Conservation (phyloP, 805 yeast genomes). For the Kluyveromyces siamensis region DNA sequence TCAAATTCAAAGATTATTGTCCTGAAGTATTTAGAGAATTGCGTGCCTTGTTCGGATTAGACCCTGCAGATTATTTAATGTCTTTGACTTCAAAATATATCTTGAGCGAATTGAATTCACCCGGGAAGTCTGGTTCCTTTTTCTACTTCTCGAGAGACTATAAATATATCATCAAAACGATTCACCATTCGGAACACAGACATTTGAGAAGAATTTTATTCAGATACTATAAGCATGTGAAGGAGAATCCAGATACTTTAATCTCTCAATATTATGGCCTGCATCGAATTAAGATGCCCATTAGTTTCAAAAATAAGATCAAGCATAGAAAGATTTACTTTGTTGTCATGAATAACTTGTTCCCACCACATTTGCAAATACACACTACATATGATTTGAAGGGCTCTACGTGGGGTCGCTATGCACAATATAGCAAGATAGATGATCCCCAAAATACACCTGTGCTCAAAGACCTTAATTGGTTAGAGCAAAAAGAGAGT, state of each 20-base stretch:
- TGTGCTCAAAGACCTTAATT: slow-evolving; percentile 81
- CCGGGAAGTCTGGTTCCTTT: slow-evolving; percentile 95
- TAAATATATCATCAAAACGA: slow-evolving; percentile 90
- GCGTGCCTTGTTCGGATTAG: slow-evolving; percentile 71
- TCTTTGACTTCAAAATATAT: slow-evolving; percentile 90
- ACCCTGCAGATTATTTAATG: slow-evolving; percentile 91
- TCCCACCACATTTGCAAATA: slow-evolving; percentile 86
- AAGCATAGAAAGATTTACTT: slow-evolving; percentile 74
- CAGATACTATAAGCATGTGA: slow-evolving; percentile 74
- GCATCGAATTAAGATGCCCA: slow-evolving; percentile 86
- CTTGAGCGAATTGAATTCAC: slow-evolving; percentile 84
- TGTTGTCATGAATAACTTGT: slow-evolving; percentile 91
- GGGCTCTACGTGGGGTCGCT: slow-evolving; percentile 84
- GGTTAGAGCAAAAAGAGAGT: slow-evolving; percentile 58
- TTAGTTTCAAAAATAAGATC: slow-evolving; percentile 31
- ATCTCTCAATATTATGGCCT: slow-evolving; percentile 94
- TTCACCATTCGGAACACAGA: slow-evolving; percentile 86
- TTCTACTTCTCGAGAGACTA: slow-evolving; percentile 92
- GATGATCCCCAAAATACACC: slow-evolving; percentile 22
- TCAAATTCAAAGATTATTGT: slow-evolving; percentile 91
- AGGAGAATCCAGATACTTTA: slow-evolving; percentile 76
- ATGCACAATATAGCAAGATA: slow-evolving; percentile 31
- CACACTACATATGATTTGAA: slow-evolving; percentile 84
- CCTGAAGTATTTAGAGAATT: slow-evolving; percentile 91
- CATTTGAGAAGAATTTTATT: slow-evolving; percentile 66